Evolutionary conservation across 2,329 filamentous ascomycete species (phyloP).

Genomic region (Exophiala sp.): DNA sequence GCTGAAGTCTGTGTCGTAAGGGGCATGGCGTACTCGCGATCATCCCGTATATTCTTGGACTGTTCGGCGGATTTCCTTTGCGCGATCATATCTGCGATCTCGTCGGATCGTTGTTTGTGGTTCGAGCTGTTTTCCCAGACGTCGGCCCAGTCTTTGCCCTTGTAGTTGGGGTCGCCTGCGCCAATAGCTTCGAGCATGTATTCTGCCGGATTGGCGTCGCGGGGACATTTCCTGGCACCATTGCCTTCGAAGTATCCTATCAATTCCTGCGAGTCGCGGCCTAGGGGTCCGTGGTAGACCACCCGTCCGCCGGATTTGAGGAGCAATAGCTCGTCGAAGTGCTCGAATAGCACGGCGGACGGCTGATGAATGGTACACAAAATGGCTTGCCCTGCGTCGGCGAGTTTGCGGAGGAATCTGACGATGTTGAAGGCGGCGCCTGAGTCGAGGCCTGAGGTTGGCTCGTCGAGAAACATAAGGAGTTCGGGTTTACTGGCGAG

Average conservation of each 20-base stretch:
- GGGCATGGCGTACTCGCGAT: constrained; percentile 63
- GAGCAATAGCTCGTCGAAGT: constrained; percentile 78
- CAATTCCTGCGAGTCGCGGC: constrained; percentile 66
- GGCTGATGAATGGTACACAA: constrained; percentile 91
- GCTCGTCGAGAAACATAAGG: constrained; percentile 62
- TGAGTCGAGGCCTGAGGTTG: constrained; percentile 65
- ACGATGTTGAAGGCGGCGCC: constrained; percentile 64
- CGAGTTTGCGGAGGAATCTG: constrained; percentile 59
- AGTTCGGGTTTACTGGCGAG: constrained; percentile 60
- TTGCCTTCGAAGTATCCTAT: constrained; percentile 59
- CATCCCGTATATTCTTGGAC: constrained; percentile 44
- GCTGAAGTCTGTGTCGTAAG: constrained; percentile 51
- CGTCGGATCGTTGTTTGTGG: constrained; percentile 43
- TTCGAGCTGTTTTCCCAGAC: constrained; percentile 57
- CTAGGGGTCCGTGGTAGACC: constrained; percentile 86
- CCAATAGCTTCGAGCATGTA: constrained; percentile 53
- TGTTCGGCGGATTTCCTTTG: constrained; percentile 42
- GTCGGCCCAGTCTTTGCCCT: constrained; percentile 60
- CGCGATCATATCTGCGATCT: constrained; percentile 53
- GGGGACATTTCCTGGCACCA: constrained; percentile 57
- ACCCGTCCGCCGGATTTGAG: constrained; percentile 74
- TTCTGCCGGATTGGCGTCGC: constrained; percentile 53
- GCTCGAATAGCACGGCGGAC: constrained; percentile 79
- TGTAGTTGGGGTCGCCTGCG: constrained; percentile 59
- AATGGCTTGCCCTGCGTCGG: constrained; percentile 76